Conservation (phyloP, 2,329 filamentous ascomycete species). For the Hirsutella rhossiliensis region DNA sequence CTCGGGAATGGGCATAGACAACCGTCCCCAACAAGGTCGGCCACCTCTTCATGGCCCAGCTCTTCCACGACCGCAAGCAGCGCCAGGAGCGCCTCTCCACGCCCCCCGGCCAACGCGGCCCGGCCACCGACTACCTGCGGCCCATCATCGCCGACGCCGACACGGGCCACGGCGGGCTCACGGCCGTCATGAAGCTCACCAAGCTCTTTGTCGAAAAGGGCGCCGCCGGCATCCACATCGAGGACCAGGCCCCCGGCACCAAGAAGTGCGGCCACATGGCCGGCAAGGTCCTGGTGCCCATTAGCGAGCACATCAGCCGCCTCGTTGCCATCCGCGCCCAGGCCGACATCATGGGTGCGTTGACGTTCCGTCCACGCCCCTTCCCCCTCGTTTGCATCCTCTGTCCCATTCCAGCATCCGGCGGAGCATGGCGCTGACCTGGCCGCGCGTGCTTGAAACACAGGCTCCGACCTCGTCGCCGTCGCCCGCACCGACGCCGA, state of each 20-base stretch:
- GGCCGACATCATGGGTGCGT: slow-evolving; percentile 89
- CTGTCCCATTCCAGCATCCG: no score
- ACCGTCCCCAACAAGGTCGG: slow-evolving; percentile 97
- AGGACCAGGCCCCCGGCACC: slow-evolving; percentile 94
- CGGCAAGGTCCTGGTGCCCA: slow-evolving; percentile 92
- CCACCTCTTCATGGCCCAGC: slow-evolving; percentile 94
- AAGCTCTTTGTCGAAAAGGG: slow-evolving; percentile 96
- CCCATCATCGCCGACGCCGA: slow-evolving; percentile 96
- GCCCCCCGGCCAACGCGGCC: slow-evolving; percentile 57
- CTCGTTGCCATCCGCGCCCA: slow-evolving; percentile 93
- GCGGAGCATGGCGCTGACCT: not conserved
- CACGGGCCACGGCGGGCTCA: slow-evolving; percentile 91
- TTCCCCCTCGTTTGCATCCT: not conserved
- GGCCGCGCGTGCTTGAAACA: not conserved
- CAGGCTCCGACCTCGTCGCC: slow-evolving; percentile 72
- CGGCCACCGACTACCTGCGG: slow-evolving; percentile 85
- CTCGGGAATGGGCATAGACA: slow-evolving; percentile 57
- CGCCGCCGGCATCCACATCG: slow-evolving; percentile 94
- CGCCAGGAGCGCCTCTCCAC: slow-evolving; percentile 81
- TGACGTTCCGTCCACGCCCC: not conserved
- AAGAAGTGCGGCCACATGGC: slow-evolving; percentile 99
- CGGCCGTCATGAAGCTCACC: slow-evolving; percentile 98
- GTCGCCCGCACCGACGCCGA: slow-evolving; percentile 95
- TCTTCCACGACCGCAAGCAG: slow-evolving; percentile 99
- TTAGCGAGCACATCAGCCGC: slow-evolving; percentile 96